phyloP scores from a whole-genome alignment of 108 stramenopile genomes.

The Mediolabrus comicus region DNA sequence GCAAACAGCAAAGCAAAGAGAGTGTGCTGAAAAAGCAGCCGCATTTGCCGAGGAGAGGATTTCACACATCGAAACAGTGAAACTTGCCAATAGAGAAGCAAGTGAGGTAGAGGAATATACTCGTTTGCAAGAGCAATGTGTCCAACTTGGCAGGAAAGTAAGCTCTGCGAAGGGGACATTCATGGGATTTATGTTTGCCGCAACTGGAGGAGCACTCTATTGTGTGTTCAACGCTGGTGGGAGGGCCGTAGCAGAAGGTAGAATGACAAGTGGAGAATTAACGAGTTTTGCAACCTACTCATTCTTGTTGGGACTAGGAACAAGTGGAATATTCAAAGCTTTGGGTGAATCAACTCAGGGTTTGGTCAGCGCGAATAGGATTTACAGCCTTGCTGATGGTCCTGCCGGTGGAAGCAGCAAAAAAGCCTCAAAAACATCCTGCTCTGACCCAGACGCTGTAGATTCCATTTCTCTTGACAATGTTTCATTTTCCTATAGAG shows the following conservation, averaged over 20 bases:
- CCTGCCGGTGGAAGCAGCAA: constrained; percentile 3
- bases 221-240: constrained; percentile 76
- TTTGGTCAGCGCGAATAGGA: constrained; percentile 60
- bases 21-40: constrained; percentile 57
- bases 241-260: constrained; percentile 59
- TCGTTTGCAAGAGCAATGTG: constrained; percentile 55
- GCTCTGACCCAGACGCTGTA: constrained; percentile 28
- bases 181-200: constrained; percentile 86
- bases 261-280: constrained; percentile 75
- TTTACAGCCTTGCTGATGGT: constrained; percentile 52
- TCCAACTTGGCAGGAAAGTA: constrained; percentile 51
- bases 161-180: constrained; percentile 68
- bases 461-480: constrained; percentile 57
- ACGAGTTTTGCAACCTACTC: constrained; percentile 85
- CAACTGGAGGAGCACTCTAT: constrained; percentile 68
- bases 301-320: constrained; percentile 83
- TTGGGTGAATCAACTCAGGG: constrained; percentile 64
- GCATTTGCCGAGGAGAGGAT: constrained; percentile 80
- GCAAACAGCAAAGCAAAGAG: constrained; percentile 55
- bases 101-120: constrained; percentile 70
- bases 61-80: constrained; percentile 66
- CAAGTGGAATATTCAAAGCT: constrained; percentile 72
- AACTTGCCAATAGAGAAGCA: constrained; percentile 66
- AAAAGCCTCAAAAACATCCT: not conserved
- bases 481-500: constrained; percentile 68